phyloP scores from a whole-genome alignment of 306 rosid species.

The Benincasa hispida region DNA sequence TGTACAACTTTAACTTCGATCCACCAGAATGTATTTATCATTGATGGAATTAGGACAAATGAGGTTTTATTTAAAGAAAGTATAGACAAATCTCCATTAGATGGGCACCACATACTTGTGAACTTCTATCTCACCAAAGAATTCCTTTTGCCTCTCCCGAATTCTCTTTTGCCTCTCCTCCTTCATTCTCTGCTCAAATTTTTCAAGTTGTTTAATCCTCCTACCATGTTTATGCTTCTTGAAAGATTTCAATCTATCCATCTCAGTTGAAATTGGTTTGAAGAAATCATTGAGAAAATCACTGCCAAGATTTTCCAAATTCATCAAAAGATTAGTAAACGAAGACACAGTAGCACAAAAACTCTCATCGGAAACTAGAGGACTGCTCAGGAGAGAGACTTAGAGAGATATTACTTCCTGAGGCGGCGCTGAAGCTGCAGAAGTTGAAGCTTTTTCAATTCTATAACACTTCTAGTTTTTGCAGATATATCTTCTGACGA shows the following conservation, averaged over 20 bases:
- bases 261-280: slow-evolving; percentile 62
- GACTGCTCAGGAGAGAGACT: background rate
- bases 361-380: background rate
- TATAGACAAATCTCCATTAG: background rate
- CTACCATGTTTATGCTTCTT: slow-evolving; percentile 98
- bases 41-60: background rate
- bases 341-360: background rate
- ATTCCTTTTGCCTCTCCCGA: slow-evolving; percentile 97
- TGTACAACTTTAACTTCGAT: background rate
- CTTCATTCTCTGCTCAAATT: slow-evolving; percentile 92
- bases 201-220: slow-evolving; percentile 87
- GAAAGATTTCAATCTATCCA: slow-evolving; percentile 67
- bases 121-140: slow-evolving; percentile 85
- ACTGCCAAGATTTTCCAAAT: slow-evolving; percentile 40
- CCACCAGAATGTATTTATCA: background rate
- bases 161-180: slow-evolving; percentile 98
- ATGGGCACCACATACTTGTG: slow-evolving; percentile 67
- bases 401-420: slow-evolving; percentile 41
- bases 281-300: slow-evolving; percentile 84
- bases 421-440: slow-evolving; percentile 90
- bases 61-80: slow-evolving; percentile 1
- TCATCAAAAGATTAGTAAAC: slow-evolving; percentile 10
- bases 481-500: slow-evolving; percentile 96
- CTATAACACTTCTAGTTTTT: slow-evolving; percentile 94
- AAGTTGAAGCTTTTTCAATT: slow-evolving; percentile 91